Conservation (phyloP, 2,329 filamentous ascomycete genomes). For the Monosporascus ibericus region DNA sequence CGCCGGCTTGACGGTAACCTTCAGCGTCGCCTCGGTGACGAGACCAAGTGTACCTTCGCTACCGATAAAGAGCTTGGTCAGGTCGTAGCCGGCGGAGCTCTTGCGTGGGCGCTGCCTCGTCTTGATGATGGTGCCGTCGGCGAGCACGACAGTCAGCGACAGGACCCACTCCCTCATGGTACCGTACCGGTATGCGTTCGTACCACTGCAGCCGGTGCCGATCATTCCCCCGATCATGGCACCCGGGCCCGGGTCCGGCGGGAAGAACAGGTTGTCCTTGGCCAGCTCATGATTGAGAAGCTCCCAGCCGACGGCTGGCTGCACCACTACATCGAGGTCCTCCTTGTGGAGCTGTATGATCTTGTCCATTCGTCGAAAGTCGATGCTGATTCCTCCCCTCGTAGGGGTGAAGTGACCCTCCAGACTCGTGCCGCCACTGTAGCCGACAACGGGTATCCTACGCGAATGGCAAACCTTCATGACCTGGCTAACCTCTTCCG, state of each 20-base stretch:
- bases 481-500: slow-evolving; percentile 66
- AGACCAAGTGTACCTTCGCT: slow-evolving; percentile 78
- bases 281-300: slow-evolving; percentile 64
- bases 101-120: slow-evolving; percentile 72
- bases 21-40: slow-evolving; percentile 72
- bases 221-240: slow-evolving; percentile 83
- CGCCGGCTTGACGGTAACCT: slow-evolving; percentile 68
- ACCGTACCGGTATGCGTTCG: slow-evolving; percentile 77
- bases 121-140: slow-evolving; percentile 75
- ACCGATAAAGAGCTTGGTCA: slow-evolving; percentile 73
- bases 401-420: slow-evolving; percentile 75
- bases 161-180: slow-evolving; percentile 89
- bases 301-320: slow-evolving; percentile 75
- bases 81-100: slow-evolving; percentile 75
- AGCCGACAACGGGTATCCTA: slow-evolving; percentile 67
- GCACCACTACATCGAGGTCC: slow-evolving; percentile 61
- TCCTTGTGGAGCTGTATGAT: slow-evolving; percentile 63
- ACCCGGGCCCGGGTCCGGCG: slow-evolving; percentile 76
- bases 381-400: slow-evolving; percentile 67
- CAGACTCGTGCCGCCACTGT: slow-evolving; percentile 70
- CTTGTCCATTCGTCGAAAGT: slow-evolving; percentile 69
- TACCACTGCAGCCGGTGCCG: slow-evolving; percentile 61
- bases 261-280: slow-evolving; percentile 70
- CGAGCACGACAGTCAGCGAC: slow-evolving; percentile 73
- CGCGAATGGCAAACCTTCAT: slow-evolving; percentile 71